phyloP scores from a whole-genome alignment of 163 green algal species.

The Scenedesmus sp. region DNA sequence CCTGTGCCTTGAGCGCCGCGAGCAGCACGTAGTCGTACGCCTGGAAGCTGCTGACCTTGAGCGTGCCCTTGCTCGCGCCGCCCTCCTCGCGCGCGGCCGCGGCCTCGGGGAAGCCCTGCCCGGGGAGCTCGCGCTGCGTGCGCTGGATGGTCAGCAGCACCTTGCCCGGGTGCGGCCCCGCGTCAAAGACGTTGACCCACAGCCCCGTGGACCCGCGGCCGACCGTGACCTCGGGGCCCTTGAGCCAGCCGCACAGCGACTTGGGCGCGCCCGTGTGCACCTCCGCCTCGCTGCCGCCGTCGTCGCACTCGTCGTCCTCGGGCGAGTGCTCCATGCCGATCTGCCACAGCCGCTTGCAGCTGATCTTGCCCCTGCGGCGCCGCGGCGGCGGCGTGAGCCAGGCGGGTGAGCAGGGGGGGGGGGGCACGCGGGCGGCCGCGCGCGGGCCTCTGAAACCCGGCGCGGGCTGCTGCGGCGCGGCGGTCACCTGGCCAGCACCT shows the following conservation, averaged over 20 bases:
- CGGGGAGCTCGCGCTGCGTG: conserved; percentile 16
- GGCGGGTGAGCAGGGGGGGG: no score
- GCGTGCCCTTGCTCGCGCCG: conserved; percentile 8
- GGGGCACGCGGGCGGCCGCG: no score
- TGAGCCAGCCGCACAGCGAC: conserved; percentile 45
- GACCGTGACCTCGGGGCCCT: not conserved
- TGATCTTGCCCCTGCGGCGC: conserved; percentile 33
- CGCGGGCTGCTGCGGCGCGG: no score
- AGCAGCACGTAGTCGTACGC: conserved; percentile 76
- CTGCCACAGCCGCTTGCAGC: conserved; percentile 49
- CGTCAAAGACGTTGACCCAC: conserved; percentile 47
- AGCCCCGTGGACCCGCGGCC: conserved; percentile 4
- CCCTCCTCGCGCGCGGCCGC: not conserved
- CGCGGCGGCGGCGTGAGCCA: not conserved
- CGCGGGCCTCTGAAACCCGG: no score
- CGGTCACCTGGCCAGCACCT: conserved; percentile 45
- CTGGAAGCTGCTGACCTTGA: conserved; percentile 52
- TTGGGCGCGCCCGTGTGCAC: not conserved
- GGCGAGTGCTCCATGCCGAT: conserved; percentile 43
- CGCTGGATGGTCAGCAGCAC: conserved; percentile 39
- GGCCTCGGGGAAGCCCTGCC: no score
- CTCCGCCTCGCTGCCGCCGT: conserved; percentile 12
- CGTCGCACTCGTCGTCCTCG: conserved; percentile 16
- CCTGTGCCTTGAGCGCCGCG: conserved; percentile 62
- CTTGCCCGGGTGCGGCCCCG: conserved; percentile 22